Percentiles rank a stretch among this genome's conserved stretches.
phyloP scores from a whole-genome alignment of 768 basidiomycete species.

The Hericium alpestre region DNA sequence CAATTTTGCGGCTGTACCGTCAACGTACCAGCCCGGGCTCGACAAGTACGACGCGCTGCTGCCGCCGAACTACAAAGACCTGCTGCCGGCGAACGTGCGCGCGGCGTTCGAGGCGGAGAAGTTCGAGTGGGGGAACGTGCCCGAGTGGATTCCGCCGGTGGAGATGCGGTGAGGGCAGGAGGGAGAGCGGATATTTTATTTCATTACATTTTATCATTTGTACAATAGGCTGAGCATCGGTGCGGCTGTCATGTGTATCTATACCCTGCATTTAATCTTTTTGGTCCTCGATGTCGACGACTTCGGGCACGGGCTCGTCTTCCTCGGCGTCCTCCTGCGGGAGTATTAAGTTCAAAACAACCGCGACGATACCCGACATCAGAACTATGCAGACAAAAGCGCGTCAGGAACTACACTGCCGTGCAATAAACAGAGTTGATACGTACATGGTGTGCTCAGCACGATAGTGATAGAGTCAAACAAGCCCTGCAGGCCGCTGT shows the following conservation, averaged over 20 bases:
- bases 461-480: conserved; percentile 74
- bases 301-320: background rate
- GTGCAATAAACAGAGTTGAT: background rate
- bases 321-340: conserved; percentile 22
- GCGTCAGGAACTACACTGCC: background rate
- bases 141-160: conserved; percentile 61
- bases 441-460: conserved; percentile 71
- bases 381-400: conserved; percentile 23
- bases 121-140: conserved; percentile 57
- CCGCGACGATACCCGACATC: conserved; percentile 31
- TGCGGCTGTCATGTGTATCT: background rate
- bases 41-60: conserved; percentile 46
- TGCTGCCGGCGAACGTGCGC: conserved; percentile 36
- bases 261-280: background rate
- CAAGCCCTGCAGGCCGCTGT: conserved; percentile 50
- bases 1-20: conserved; percentile 19
- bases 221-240: background rate
- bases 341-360: conserved; percentile 36
- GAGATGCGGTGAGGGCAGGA: conserved; percentile 34
- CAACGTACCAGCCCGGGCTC: conserved; percentile 29
- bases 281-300: background rate
- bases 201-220: background rate
- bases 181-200: background rate
- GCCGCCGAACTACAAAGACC: conserved; percentile 41
- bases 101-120: conserved; percentile 40